Evolutionary conservation across 1,284 basidiomycete species (phyloP).

Genomic region (Cryptococcus sp.): DNA sequence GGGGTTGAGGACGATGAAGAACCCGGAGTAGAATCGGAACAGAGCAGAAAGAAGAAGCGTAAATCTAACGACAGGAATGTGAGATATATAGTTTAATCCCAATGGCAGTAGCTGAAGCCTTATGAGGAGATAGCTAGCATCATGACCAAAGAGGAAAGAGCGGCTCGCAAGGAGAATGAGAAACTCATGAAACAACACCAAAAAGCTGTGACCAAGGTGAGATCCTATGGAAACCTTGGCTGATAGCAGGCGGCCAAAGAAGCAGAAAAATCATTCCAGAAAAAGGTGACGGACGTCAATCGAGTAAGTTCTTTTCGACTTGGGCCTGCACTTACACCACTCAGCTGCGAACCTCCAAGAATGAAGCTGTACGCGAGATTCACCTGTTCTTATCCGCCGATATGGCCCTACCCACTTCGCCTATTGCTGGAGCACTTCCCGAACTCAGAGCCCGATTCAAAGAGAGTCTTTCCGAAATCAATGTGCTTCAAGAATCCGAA

Average conservation of each 20-base stretch:
- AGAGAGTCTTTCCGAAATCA: conserved; percentile 28
- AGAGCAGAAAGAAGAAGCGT: too few species aligned
- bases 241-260: conserved; percentile 29
- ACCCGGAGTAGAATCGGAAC: too few species aligned
- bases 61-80: too few species aligned
- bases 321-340: background rate
- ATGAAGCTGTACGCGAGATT: conserved; percentile 42
- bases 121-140: too few species aligned
- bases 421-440: conserved; percentile 38
- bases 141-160: too few species aligned
- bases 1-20: too few species aligned
- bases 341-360: conserved; percentile 39
- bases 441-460: conserved; percentile 31
- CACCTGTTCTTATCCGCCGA: conserved; percentile 41
- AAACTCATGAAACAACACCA: conserved; percentile 26
- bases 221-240: background rate
- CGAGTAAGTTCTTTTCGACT: conserved; percentile 16
- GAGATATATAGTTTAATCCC: too few species aligned
- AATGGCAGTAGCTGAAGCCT: too few species aligned
- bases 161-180: conserved; percentile 24
- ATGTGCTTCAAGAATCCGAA: conserved; percentile 21
- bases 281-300: conserved; percentile 33
- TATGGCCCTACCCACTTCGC: conserved; percentile 28
- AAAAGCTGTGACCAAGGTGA: conserved; percentile 32
- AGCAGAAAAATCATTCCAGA: conserved; percentile 36